Evolutionary conservation across 2,329 filamentous ascomycete genomes (phyloP).

Genomic region (Cladophialophora chaetospira): DNA sequence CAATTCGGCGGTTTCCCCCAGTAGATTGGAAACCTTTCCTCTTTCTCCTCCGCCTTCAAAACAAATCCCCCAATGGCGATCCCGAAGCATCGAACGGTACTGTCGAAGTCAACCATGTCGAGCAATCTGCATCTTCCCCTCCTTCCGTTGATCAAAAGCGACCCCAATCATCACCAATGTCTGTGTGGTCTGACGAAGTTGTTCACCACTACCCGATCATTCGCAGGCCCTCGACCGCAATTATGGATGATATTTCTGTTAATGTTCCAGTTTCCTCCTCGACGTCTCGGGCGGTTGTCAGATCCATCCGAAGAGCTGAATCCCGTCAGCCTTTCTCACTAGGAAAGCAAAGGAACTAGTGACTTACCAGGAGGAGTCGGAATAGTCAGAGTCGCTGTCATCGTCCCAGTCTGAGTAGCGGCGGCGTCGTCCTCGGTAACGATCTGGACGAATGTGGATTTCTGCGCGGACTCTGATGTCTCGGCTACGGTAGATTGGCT

Average conservation of each 20-base stretch:
- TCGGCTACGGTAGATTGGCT: not conserved
- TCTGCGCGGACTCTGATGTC: slow-evolving; percentile 5
- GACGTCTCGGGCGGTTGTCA: not conserved
- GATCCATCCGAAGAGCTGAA: too few relatives aligned
- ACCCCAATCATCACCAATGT: slow-evolving; percentile 1
- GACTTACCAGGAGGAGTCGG: slow-evolving; percentile 7
- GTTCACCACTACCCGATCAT: slow-evolving; percentile 14
- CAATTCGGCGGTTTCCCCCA: too few relatives aligned
- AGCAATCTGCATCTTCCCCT: not conserved
- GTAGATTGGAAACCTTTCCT: too few relatives aligned
- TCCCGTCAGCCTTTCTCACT: too few relatives aligned
- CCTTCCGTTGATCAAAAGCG: not conserved
- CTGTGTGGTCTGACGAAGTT: slow-evolving; percentile 2
- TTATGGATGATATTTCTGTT: not conserved
- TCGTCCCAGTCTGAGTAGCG: slow-evolving; percentile 1
- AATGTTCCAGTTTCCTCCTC: not conserved
- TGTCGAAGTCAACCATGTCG: too few relatives aligned
- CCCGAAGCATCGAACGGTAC: too few relatives aligned
- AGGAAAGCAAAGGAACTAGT: too few relatives aligned
- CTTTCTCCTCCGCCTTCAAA: too few relatives aligned
- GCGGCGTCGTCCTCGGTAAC: not conserved
- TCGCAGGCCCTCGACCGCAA: not conserved
- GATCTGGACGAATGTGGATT: slow-evolving; percentile 1
- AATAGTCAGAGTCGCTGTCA: slow-evolving; percentile 1
- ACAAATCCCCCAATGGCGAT: too few relatives aligned